These are phyloP conservation scores for Kazachstania sp. DNA, from an alignment of 1,139 yeast genomes.

Conservation along the genomic window DNA sequence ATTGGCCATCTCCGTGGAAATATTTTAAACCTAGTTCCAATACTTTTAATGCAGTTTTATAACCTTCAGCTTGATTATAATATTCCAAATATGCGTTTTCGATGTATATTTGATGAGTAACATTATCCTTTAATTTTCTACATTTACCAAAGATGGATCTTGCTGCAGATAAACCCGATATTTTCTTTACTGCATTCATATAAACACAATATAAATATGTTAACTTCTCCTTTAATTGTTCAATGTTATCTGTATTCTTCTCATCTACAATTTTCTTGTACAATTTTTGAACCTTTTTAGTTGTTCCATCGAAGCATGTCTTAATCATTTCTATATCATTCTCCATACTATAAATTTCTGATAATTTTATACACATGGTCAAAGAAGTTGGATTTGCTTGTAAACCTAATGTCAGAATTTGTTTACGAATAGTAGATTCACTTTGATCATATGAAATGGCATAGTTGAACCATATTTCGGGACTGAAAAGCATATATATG, in stretches of 20 bases:
- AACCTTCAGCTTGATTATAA: conserved; percentile 44
- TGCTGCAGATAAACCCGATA: conserved; percentile 64
- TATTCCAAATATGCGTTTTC: conserved; percentile 81
- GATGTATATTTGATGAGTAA: conserved; percentile 69
- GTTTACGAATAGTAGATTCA: conserved; percentile 16
- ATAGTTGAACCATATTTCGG: conserved; percentile 82
- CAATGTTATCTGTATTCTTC: conserved; percentile 21
- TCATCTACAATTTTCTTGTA: background rate
- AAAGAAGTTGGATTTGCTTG: conserved; percentile 65
- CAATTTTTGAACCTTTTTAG: conserved; percentile 31
- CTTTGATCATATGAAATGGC: conserved; percentile 24
- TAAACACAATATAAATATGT: conserved; percentile 40
- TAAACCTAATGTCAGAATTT: conserved; percentile 49
- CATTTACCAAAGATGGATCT: conserved; percentile 58
- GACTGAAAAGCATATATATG: conserved; percentile 58
- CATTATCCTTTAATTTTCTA: conserved; percentile 38
- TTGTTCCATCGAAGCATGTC: conserved; percentile 42
- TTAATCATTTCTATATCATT: conserved; percentile 46
- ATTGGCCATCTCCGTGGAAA: conserved; percentile 48
- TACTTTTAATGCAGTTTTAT: conserved; percentile 64
- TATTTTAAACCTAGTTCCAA: conserved; percentile 72
- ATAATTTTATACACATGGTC: conserved; percentile 55
- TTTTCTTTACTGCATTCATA: conserved; percentile 54
- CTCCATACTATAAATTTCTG: conserved; percentile 62
- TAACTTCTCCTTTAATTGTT: conserved; percentile 16